These are phyloP conservation scores for Aurantiochytrium sp. DNA, from an alignment of 108 stramenopile genomes.

Conservation along the genomic window DNA sequence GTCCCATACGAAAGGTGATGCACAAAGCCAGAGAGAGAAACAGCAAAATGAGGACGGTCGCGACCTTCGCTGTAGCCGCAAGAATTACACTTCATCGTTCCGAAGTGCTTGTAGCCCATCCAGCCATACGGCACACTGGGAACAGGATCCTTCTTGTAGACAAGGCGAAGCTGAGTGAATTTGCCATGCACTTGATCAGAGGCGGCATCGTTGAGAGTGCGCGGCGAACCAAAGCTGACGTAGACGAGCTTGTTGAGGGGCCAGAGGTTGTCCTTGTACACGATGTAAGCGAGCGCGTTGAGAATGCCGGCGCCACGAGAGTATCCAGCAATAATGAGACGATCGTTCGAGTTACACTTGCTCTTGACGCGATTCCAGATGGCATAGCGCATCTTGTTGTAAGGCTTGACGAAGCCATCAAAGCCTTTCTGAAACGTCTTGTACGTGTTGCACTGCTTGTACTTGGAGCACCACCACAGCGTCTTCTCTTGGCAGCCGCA, in stretches of 20 bases:
- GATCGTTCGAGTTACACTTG: not conserved
- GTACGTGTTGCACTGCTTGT: not conserved
- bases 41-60: not conserved
- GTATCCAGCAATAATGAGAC: not conserved
- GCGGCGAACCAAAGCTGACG: not conserved
- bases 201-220: not conserved
- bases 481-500: not conserved
- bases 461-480: slow-evolving; percentile 13
- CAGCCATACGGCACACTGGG: not conserved
- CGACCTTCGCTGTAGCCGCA: not conserved
- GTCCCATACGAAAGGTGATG: not conserved
- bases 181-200: not conserved
- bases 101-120: not conserved
- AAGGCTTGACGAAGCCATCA: slow-evolving; percentile 8
- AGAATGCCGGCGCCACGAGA: not conserved
- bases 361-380: not conserved
- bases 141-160: not conserved
- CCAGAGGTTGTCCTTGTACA: slow-evolving; percentile 4
- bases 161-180: not conserved
- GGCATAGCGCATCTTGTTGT: not conserved
- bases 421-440: not conserved
- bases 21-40: not conserved
- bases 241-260: not conserved
- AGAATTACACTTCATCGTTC: not conserved
- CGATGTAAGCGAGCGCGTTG: not conserved